These are phyloP conservation scores for Annulohypoxylon truncatum DNA, from an alignment of 2,329 filamentous ascomycete species.

Conservation along the genomic window DNA sequence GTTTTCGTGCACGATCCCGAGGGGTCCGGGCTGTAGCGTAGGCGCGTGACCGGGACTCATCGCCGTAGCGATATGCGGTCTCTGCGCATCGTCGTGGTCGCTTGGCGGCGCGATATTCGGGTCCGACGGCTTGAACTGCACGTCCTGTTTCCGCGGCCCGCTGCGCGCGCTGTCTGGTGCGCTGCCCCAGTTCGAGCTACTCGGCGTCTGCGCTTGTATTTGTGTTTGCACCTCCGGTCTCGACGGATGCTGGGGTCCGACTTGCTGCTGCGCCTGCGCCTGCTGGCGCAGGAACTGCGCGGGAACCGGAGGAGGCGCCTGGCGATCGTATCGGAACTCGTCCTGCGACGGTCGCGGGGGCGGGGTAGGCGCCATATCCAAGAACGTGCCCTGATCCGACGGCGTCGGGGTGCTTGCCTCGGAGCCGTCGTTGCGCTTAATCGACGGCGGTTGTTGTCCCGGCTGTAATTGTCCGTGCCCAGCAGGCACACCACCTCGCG, in stretches of 20 bases:
- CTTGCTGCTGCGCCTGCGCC: constrained; percentile 2
- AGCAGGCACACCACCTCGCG: too few species aligned
- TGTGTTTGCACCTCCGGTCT: background rate
- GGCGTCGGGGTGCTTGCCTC: constrained; percentile 26
- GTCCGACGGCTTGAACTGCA: constrained; percentile 18
- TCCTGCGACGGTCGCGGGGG: constrained; percentile 19
- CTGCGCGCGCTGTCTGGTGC: constrained; percentile 36
- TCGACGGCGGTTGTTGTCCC: constrained; percentile 23
- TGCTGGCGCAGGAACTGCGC: constrained; percentile 8
- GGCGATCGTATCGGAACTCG: constrained; percentile 8
- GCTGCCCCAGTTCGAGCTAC: constrained; percentile 39
- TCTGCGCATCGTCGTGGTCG: constrained; percentile 18
- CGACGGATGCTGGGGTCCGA: constrained; percentile 16
- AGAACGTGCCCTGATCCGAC: constrained; percentile 36
- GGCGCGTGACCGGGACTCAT: constrained; percentile 29
- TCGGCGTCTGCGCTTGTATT: constrained; percentile 21
- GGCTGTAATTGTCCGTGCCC: constrained; percentile 21
- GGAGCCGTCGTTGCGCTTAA: constrained; percentile 20
- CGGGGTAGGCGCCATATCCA: constrained; percentile 38
- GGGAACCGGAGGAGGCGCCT: constrained; percentile 6
- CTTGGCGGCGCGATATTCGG: constrained; percentile 35
- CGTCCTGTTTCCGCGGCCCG: constrained; percentile 10
- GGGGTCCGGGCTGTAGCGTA: constrained; percentile 17
- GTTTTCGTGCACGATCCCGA: background rate
- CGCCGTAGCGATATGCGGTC: constrained; percentile 39